phyloP scores from a whole-genome alignment of 805 yeast species.

The Phaffomyces thermotolerans region DNA sequence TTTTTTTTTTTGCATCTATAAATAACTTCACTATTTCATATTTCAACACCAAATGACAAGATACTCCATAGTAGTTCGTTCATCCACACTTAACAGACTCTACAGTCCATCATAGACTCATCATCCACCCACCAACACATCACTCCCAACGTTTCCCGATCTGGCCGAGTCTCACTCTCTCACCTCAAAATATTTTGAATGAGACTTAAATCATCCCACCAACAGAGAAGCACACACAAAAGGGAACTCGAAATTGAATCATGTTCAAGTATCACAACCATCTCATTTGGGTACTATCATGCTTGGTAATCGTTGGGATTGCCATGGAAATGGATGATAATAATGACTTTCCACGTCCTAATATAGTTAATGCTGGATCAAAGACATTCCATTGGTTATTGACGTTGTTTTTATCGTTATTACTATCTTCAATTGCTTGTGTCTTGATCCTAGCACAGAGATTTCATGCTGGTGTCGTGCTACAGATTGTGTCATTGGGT shows the following conservation, averaged over 20 bases:
- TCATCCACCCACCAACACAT: no score
- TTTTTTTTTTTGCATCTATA: no score
- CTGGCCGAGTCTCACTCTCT: no score
- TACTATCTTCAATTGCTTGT: constrained; percentile 51
- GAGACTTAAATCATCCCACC: neutral
- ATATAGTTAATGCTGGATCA: constrained; percentile 38
- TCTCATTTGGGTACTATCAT: neutral
- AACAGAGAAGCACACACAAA: neutral
- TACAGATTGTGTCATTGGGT: constrained; percentile 40
- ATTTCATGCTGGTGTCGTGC: constrained; percentile 34
- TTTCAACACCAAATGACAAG: neutral
- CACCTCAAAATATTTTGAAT: neutral
- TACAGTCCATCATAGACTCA: neutral
- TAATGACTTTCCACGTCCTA: constrained; percentile 28
- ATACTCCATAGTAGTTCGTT: neutral
- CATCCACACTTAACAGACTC: neutral
- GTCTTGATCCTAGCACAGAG: constrained; percentile 49
- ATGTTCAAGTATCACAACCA: neutral
- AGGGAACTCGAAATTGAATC: neutral
- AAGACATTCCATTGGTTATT: constrained; percentile 62
- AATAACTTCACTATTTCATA: no score
- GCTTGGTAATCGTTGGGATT: constrained; percentile 3
- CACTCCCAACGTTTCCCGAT: neutral
- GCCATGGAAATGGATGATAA: constrained; percentile 25
- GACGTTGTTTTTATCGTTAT: constrained; percentile 38